These are phyloP conservation scores for Botrytis squamosa DNA, from an alignment of 2,329 filamentous ascomycete species.

Conservation along the genomic window DNA sequence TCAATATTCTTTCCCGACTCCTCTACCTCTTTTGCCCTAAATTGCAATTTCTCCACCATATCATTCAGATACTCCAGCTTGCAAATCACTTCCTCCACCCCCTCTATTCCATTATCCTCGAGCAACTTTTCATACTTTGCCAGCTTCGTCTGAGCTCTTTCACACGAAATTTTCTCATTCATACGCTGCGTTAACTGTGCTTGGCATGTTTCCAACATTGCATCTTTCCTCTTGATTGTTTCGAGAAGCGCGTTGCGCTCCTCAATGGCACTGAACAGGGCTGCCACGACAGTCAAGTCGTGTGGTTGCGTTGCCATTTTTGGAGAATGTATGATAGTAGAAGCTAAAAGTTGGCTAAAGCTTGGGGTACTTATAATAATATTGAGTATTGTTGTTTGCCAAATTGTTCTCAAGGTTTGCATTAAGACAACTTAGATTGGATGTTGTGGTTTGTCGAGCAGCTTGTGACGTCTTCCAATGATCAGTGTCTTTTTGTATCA, in stretches of 20 bases:
- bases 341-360: not conserved
- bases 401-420: not conserved
- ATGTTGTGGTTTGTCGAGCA: not conserved
- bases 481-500: not conserved
- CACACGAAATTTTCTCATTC: not conserved
- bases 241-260: not conserved
- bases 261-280: not conserved
- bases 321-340: not conserved
- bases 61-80: not conserved
- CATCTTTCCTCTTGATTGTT: not conserved
- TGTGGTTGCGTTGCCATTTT: not conserved
- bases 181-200: not conserved
- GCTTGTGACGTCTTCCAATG: not conserved
- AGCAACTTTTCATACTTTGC: not conserved
- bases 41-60: not conserved
- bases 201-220: not conserved
- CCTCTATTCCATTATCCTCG: not conserved
- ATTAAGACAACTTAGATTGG: not conserved
- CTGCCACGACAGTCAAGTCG: not conserved
- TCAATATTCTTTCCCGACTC: not conserved
- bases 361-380: not conserved
- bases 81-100: not conserved
- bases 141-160: not conserved
- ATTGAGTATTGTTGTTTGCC: not conserved
- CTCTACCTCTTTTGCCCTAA: rapidly evolving